phyloP scores from a whole-genome alignment of 1,139 yeast species.

The Saccharomyces hybrid region DNA sequence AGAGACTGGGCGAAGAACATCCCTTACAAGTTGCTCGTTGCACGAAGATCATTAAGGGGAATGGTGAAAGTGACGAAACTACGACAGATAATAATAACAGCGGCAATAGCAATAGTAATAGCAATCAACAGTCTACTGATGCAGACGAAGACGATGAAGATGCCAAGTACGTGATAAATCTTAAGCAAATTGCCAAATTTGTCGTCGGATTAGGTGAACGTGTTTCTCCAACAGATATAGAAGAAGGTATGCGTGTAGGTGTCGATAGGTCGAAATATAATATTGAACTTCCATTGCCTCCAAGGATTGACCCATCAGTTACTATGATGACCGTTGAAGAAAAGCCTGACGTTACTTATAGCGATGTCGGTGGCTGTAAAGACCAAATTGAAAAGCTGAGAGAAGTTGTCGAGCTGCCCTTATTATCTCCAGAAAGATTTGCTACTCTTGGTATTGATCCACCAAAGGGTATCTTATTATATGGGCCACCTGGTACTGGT shows the following conservation, averaged over 20 bases:
- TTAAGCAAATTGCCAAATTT: conserved; percentile 95
- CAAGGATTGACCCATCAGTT: conserved; percentile 93
- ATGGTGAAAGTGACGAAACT: conserved; percentile 21
- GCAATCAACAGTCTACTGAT: conserved; percentile 10
- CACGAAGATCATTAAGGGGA: conserved; percentile 81
- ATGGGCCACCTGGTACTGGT: conserved; percentile 99
- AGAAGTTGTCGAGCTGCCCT: conserved; percentile 94
- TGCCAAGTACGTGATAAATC: conserved; percentile 87
- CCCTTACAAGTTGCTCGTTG: conserved; percentile 98
- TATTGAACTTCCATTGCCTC: conserved; percentile 93
- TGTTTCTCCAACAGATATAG: conserved; percentile 96
- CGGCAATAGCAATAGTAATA: conserved; percentile 1
- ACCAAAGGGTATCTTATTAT: conserved; percentile 89
- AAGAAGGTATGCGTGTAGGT: conserved; percentile 99
- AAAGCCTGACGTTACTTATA: conserved; percentile 85
- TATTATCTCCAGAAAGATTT: conserved; percentile 90
- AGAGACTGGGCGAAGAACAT: conserved; percentile 85
- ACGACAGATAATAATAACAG: conserved; percentile 18
- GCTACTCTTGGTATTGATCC: conserved; percentile 96
- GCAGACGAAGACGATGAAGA: conserved; percentile 64
- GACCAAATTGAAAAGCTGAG: conserved; percentile 95
- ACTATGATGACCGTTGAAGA: conserved; percentile 99
- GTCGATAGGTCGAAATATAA: conserved; percentile 96
- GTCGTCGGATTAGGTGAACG: conserved; percentile 95
- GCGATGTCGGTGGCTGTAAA: conserved; percentile 96